Evolutionary conservation across 306 rosid species (phyloP), one percentile per base, ranked within the genome.

Genomic region (Spatholobus suberectus): DNA sequence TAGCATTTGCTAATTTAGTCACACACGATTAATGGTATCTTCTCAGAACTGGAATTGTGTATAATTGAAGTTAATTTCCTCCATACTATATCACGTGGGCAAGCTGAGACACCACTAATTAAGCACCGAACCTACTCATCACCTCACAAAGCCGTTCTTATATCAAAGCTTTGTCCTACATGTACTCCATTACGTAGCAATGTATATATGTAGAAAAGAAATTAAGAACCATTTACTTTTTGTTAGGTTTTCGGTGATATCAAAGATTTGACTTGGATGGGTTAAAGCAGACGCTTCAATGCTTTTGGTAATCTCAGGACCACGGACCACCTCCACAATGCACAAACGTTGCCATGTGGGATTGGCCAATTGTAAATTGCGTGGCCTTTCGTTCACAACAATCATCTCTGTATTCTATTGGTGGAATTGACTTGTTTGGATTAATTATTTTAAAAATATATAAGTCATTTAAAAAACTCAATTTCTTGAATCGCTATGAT

Each of bases 361-460:
- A 46, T 49, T 44, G 9, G 18, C 62, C 74, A 17, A 59, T 59
- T 59, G 32, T 29, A 43, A 70, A 27, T 65, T 71, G 70, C 26
- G 51, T 81, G 74, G 74, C 80, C 70, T 78, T 51, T 73, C 66
- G 52, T 66, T 61, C 81, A 62, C 55, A 62, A 62, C 82, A 68
- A 14, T 54, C 1, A 35, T 12, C 44, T 80, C 15, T 66, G 7
- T 18, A 10, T 17, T 57, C 29, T 70, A 18, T 70, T 55, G 24
- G 18, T 43, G 5, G 34, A 69, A 32, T 44, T 10, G 24, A 71
- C 43, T 59, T 72, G 65, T 18, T 57, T 40, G 40, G 27, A 12
- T 57, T 29, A 23, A 15, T 43, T 70, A 41, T 78, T 67, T 1
- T 15, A 23, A 61, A 40, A 5, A 4, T 32, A 18, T 7, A 5